These are phyloP conservation scores for Cyclotella baltica DNA, from an alignment of 108 stramenopile species.

Conservation along the genomic window DNA sequence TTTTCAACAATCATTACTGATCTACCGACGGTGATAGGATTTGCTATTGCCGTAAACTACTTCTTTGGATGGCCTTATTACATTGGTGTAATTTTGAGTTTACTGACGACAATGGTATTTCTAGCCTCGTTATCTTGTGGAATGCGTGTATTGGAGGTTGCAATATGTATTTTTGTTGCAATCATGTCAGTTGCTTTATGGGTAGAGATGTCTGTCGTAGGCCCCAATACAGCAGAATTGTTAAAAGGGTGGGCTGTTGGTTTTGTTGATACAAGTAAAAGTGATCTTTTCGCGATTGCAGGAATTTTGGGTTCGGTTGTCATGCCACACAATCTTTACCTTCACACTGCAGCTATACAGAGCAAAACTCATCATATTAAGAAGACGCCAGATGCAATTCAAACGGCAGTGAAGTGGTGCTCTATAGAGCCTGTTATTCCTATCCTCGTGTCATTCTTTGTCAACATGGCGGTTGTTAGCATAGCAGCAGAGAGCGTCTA, in stretches of 20 bases:
- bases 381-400: slow-evolving; percentile 40
- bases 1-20: slow-evolving; percentile 81
- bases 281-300: slow-evolving; percentile 68
- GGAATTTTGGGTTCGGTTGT: slow-evolving; percentile 84
- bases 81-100: slow-evolving; percentile 60
- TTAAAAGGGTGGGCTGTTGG: background rate
- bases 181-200: background rate
- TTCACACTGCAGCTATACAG: slow-evolving; percentile 85
- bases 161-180: background rate
- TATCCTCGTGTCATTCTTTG: slow-evolving; percentile 77
- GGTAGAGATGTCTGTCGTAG: background rate
- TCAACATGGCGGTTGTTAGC: slow-evolving; percentile 85
- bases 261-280: slow-evolving; percentile 57
- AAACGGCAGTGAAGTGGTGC: slow-evolving; percentile 77
- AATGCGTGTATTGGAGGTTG: background rate
- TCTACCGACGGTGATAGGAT: slow-evolving; percentile 80
- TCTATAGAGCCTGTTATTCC: slow-evolving; percentile 83
- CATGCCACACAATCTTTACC: slow-evolving; percentile 91
- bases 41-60: slow-evolving; percentile 69
- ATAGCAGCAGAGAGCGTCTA: slow-evolving; percentile 86
- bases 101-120: background rate
- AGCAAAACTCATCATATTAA: slow-evolving; percentile 54
- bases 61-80: slow-evolving; percentile 70
- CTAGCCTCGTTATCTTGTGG: background rate
- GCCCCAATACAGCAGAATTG: background rate